Evolutionary conservation across 2,329 filamentous ascomycete genomes (phyloP).

Genomic region (Emericellopsis atlantica): DNA sequence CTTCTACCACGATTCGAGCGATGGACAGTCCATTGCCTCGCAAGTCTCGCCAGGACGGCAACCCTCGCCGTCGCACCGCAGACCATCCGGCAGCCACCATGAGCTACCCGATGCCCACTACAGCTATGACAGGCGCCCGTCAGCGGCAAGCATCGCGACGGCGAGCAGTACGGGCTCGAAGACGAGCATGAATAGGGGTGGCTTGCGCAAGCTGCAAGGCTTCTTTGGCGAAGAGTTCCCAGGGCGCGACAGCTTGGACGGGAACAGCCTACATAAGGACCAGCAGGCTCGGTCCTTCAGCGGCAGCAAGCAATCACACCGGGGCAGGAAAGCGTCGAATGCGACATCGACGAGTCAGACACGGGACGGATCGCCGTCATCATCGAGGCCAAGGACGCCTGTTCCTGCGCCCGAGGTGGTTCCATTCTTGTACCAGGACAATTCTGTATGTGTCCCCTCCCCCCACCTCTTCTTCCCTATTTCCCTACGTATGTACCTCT

Average conservation of each 20-base stretch:
- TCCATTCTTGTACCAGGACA: constrained; percentile 90
- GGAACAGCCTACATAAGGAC: constrained; percentile 45
- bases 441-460: constrained; percentile 40
- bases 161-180: constrained; percentile 79
- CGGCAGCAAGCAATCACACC: constrained; percentile 40
- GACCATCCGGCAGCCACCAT: constrained; percentile 27
- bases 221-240: constrained; percentile 89
- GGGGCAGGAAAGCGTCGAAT: constrained; percentile 73
- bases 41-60: constrained; percentile 63
- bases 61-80: constrained; percentile 21
- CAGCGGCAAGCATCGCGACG: constrained; percentile 67
- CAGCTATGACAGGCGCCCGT: constrained; percentile 69
- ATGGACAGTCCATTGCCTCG: constrained; percentile 47
- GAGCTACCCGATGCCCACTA: constrained; percentile 50
- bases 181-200: constrained; percentile 55
- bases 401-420: constrained; percentile 85
- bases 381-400: constrained; percentile 72
- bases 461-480: constrained; percentile 5
- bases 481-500: no score
- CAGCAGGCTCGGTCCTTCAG: constrained; percentile 52
- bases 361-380: constrained; percentile 61
- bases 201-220: constrained; percentile 73
- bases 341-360: constrained; percentile 60
- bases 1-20: constrained; percentile 67
- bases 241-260: constrained; percentile 59